Conservation (phyloP, 225 moss, liverwort and hornwort species). For the Rhytidiadelphus loreus region DNA sequence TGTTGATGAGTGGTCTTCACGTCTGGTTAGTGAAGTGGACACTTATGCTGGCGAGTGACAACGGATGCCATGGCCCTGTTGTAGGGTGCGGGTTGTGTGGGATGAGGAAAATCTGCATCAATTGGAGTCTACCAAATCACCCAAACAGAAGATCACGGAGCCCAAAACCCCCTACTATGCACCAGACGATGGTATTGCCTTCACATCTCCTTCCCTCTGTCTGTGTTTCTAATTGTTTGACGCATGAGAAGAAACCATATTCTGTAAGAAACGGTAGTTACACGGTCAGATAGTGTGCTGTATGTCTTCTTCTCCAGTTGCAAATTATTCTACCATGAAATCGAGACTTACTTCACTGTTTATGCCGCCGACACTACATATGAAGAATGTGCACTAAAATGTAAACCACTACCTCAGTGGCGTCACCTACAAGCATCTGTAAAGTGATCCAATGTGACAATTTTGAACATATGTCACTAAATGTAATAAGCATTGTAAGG, state of each 20-base stretch:
- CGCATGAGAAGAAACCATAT: background rate
- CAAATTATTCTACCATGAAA: background rate
- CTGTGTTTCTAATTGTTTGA: background rate
- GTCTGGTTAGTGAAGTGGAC: slow-evolving; percentile 4
- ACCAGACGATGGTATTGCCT: slow-evolving; percentile 60
- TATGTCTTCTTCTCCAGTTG: background rate
- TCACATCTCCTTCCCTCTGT: background rate
- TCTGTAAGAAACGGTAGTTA: background rate
- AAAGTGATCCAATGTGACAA: background rate
- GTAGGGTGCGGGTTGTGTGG: slow-evolving; percentile 92
- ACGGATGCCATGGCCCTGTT: slow-evolving; percentile 12
- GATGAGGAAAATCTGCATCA: slow-evolving; percentile 94
- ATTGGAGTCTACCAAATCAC: slow-evolving; percentile 84
- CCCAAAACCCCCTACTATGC: slow-evolving; percentile 98
- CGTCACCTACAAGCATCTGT: background rate
- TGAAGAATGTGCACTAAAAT: background rate
- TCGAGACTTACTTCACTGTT: background rate
- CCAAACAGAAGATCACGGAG: slow-evolving; percentile 99
- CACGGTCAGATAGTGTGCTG: background rate
- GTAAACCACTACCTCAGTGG: background rate
- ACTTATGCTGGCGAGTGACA: slow-evolving; percentile 21
- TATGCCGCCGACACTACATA: background rate
- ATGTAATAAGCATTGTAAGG: background rate
- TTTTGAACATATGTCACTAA: background rate
- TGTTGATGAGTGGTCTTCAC: background rate